These are phyloP conservation scores for Mucor saturninus DNA, from an alignment of 371 early-diverging fungal genomes.

Conservation along the genomic window DNA sequence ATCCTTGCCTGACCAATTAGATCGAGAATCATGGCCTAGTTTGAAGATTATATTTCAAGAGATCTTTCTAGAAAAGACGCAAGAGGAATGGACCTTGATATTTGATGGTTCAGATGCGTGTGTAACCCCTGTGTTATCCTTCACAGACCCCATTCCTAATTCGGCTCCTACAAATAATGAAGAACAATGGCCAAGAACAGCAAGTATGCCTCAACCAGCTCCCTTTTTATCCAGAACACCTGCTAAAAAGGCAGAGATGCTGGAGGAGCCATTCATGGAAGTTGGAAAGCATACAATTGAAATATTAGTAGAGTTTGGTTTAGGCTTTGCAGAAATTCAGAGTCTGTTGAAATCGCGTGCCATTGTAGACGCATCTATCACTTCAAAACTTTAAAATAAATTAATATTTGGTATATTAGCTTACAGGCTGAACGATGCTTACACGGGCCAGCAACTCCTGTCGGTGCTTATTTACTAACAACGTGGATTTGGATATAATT, in stretches of 20 bases:
- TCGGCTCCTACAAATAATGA: background rate
- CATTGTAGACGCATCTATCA: conserved; percentile 19
- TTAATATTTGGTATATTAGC: too few relatives aligned
- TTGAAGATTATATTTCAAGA: conserved; percentile 57
- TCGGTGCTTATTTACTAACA: too few relatives aligned
- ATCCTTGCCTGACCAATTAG: conserved; percentile 58
- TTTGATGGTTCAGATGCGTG: conserved; percentile 77
- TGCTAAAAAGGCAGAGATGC: conserved; percentile 24
- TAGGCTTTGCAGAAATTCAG: conserved; percentile 25
- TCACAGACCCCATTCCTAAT: conserved; percentile 46
- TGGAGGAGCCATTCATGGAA: conserved; percentile 41
- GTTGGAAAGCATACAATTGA: conserved; percentile 62
- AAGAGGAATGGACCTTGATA: conserved; percentile 69
- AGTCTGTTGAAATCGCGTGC: conserved; percentile 17
- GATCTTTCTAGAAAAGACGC: conserved; percentile 63
- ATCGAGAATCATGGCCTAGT: conserved; percentile 57
- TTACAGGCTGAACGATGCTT: too few relatives aligned
- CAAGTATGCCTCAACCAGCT: conserved; percentile 59
- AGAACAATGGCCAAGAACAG: conserved; percentile 36
- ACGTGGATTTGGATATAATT: too few relatives aligned
- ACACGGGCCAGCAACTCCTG: too few relatives aligned
- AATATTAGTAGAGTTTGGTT: conserved; percentile 61
- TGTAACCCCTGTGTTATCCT: conserved; percentile 70
- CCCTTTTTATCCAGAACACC: conserved; percentile 70
- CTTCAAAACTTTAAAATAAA: too few relatives aligned